Base-by-base conservation (phyloP, 345 rosid species). In the Gynandropsis gynandra region DNA sequence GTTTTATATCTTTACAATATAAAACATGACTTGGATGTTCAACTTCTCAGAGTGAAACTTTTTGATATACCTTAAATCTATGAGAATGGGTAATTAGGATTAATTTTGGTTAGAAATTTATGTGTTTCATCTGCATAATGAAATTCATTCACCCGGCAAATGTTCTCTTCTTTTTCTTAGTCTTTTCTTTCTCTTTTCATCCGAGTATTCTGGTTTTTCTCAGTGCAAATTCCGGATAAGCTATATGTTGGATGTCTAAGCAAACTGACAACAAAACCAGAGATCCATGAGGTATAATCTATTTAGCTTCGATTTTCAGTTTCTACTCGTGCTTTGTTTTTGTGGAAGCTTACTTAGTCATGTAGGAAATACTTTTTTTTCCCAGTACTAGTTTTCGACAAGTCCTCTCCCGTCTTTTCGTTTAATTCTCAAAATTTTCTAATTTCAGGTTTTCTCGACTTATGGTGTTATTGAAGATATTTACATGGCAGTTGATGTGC, bases 391-490 rank as follows among this genome's bases (percentile, higher is more conserved):
- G 57, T 51, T 52, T n/a, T 47, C 14, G 14, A 37, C 48, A 16
- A 4, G 35, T 46, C 24, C 16, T 18, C 29, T 39, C 54, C 29
- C 39, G n/a, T 52, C 10, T 21, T 42, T 12, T 37, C 12, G 19
- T 37, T 16, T 31, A 36, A 21, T 11, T 41, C 17, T 32, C 15
- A 20, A 20, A 39, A 11, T 65, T 31, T 57, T n/a, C 43, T 31
- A 33, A 32, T 68, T 29, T 56, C 77, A 89, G 97, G 75, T 83
- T 42, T 89, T 89, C 79, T 68, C 83, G 55, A 76, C 72, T 36
- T 89, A 59, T 54, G 95, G 97, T 44, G 13, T 62, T 24, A 47
- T 89, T 38, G 86, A 83, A 74, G 95, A 89, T 51, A 54, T 86
- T 51, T 89, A 60, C 70, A 72, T 89, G 56, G 73, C 74, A 50